Evolutionary conservation across 805 yeast species (phyloP).

Genomic region (Lachancea kluyveri): DNA sequence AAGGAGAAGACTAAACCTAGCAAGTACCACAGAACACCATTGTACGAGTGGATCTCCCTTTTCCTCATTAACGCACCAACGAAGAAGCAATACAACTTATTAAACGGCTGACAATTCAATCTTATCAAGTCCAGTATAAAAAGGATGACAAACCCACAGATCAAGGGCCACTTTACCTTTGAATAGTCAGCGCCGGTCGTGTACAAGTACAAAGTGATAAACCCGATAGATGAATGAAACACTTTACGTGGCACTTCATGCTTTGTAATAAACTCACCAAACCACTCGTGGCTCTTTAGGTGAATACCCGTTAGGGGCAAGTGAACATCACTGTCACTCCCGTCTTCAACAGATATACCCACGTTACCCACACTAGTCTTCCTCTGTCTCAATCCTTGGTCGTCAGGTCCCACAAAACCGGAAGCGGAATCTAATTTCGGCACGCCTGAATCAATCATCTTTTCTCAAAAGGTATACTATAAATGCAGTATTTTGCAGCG

Average conservation of each 20-base stretch:
- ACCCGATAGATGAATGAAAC: slow-evolving; percentile 85
- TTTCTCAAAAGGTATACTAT: too few species aligned
- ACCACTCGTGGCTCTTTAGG: slow-evolving; percentile 37
- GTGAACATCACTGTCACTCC: slow-evolving; percentile 23
- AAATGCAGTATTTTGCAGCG: too few species aligned
- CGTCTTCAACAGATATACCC: too few species aligned
- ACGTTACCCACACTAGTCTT: too few species aligned
- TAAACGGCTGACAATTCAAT: slow-evolving; percentile 54
- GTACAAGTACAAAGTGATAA: slow-evolving; percentile 69
- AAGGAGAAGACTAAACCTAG: slow-evolving; percentile 74
- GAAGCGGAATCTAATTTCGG: not conserved
- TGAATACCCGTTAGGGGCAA: slow-evolving; percentile 28
- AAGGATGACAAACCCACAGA: slow-evolving; percentile 48
- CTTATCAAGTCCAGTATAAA: slow-evolving; percentile 63
- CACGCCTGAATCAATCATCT: not conserved
- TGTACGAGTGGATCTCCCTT: slow-evolving; percentile 61
- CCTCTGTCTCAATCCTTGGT: too few species aligned
- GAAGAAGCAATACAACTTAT: slow-evolving; percentile 54
- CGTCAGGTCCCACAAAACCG: too few species aligned
- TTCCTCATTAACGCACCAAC: slow-evolving; percentile 85
- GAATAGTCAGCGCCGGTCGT: slow-evolving; percentile 49
- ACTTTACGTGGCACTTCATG: slow-evolving; percentile 87
- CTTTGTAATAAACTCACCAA: slow-evolving; percentile 53
- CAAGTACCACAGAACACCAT: slow-evolving; percentile 86
- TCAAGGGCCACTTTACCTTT: slow-evolving; percentile 56